Base-by-base conservation (phyloP, 441 rosid genomes). In the Jatropha podagrica region DNA sequence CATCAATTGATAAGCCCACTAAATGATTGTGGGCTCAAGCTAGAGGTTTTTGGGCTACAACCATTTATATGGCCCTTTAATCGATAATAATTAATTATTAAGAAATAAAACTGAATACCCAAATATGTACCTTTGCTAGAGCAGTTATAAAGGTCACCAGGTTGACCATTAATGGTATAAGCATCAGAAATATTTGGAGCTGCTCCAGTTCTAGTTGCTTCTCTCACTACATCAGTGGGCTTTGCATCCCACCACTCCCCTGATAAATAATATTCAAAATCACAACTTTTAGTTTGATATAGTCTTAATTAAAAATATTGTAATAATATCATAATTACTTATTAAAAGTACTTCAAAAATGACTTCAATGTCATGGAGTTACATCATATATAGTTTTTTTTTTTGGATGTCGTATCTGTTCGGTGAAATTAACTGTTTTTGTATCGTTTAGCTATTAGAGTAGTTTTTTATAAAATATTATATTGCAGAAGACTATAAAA, bases 191-290 rank as follows among this genome's bases (percentile, higher is more conserved):
- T 18, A 72, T 91, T 89, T 0, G 98, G 98, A 58, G 93, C 79
- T 14, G 80, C 91, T 75, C 98, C 97, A 5, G 97, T 94, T 75
- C 85, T 74, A 14, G 82, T 85, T 52, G 98, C 87, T 69, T 86
- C 80, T 48, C 90, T 89, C n/a, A 88, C 78, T 26, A 94, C 97
- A 76, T 94, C 97, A 5, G 87, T 75, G 4, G 97, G 98, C 74
- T 94, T 88, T 6, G 82, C 87, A 75, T 92, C 85, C 98, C 98
- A 94, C 97, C 97, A 94, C 85, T 94, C 94, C 37, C 97, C 98
- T 94, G 55, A 41, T 58, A 44, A 69, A 41, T 32, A 52, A 67
- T 56, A 75, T 54, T 63, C 48, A 74, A 14, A 18, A 62, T 49
- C 17, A 42, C 14, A 7, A 40, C 55, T 18, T 7, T 56, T 48